Evolutionary conservation across 768 basidiomycete species (phyloP).

Genomic region (Calocybe gangraenosa): DNA sequence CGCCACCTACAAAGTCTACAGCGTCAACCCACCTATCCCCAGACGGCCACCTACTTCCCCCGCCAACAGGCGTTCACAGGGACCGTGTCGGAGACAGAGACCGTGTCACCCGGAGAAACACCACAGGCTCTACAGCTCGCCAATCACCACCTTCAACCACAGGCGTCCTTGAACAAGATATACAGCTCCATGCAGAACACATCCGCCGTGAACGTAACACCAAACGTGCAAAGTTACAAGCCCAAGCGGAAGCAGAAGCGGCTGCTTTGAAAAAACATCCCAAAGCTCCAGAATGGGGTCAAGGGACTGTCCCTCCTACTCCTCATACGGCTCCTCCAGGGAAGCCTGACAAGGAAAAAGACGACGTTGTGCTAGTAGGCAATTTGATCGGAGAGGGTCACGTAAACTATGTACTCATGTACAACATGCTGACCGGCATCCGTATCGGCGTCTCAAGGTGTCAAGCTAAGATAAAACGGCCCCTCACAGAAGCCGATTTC

Average conservation of each 20-base stretch:
- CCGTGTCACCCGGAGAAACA: conserved; percentile 61
- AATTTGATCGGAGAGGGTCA: conserved; percentile 98
- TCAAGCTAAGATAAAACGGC: conserved; percentile 90
- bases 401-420: conserved; percentile 99
- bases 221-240: conserved; percentile 64
- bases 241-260: conserved; percentile 50
- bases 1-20: conserved; percentile 16
- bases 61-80: conserved; percentile 28
- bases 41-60: conserved; percentile 53
- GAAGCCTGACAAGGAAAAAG: conserved; percentile 30
- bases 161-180: conserved; percentile 70
- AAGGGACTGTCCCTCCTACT: too few species aligned
- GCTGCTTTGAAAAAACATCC: too few species aligned
- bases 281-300: too few species aligned
- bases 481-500: conserved; percentile 84
- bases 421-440: conserved; percentile 99
- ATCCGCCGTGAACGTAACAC: conserved; percentile 75
- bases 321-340: too few species aligned
- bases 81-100: not conserved
- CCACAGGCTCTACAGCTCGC: conserved; percentile 52
- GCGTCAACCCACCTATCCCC: conserved; percentile 20
- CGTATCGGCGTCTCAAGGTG: conserved; percentile 94
- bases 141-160: conserved; percentile 26
- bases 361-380: conserved; percentile 74
- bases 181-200: conserved; percentile 84